Percentiles rank a stretch among this genome's conserved stretches.
phyloP scores from a whole-genome alignment of 176 grass and related monocot species.

The Juncus effusus region DNA sequence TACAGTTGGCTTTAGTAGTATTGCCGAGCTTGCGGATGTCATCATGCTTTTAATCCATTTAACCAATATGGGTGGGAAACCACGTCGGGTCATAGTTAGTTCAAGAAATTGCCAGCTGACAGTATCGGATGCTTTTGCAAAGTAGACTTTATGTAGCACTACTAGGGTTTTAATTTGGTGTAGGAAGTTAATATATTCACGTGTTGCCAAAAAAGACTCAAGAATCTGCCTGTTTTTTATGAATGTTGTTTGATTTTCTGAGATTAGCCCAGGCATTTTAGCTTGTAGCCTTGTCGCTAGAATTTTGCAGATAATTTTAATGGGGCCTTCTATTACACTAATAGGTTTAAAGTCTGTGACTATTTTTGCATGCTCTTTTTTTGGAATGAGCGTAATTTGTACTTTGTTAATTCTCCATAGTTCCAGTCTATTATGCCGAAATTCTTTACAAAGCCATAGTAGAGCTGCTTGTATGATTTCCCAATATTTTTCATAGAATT shows the following conservation, averaged over 20 bases:
- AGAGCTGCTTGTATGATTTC: too few species aligned
- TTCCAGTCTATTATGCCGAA: too few species aligned
- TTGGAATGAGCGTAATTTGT: not conserved
- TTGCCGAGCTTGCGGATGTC: not conserved
- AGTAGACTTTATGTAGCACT: not conserved
- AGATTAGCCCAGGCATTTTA: not conserved
- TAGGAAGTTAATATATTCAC: not conserved
- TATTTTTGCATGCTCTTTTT: not conserved
- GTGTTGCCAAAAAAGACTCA: not conserved
- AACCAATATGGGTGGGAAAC: not conserved
- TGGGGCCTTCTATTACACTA: not conserved
- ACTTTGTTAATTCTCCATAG: too few species aligned
- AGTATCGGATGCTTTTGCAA: not conserved
- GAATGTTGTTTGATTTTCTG: not conserved
- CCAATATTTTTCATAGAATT: slow-evolving; percentile 1
- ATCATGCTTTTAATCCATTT: not conserved
- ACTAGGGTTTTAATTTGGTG: not conserved
- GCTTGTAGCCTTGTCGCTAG: not conserved
- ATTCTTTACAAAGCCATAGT: too few species aligned
- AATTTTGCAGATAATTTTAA: slow-evolving; percentile 9
- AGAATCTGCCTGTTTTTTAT: not conserved
- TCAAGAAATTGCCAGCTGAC: not conserved
- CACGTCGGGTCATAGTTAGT: not conserved
- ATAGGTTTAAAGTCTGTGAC: not conserved
- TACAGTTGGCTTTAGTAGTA: not conserved